Base-by-base conservation (phyloP, 2,329 filamentous ascomycete genomes). In the Trichoderma harzianum region DNA sequence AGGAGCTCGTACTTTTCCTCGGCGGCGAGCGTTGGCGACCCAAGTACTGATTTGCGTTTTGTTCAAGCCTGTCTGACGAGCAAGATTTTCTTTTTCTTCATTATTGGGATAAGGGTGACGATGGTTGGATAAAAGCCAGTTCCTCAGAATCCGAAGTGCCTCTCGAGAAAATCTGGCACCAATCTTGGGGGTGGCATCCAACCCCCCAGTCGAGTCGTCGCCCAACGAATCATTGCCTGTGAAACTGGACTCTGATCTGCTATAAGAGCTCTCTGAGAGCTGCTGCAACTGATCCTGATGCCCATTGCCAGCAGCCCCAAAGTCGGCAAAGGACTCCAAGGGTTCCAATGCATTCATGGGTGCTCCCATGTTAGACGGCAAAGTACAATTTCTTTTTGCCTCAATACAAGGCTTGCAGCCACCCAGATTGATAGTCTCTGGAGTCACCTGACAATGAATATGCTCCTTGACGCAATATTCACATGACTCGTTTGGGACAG, bases 41-140 rank as follows among this genome's bases (percentile, higher is more conserved):
- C 94, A 97, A 78, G 96, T 97, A 6, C 90, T 89, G 72, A 97
- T 93, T 78, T 97, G 94, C 7, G 87, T 91, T 75, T 91, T 88
- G 78, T 88, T 93, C 21, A 97, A 85, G 2, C 93, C 92, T 0
- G 94, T 97, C 75, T 91, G 87, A 60, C 87, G 84, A 78, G 92
- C 90, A 14, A 97, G 84, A 55, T 88, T 85, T 71, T 93, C 91
- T 77, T 94, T 95, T 77, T 97, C 92, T 63, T 92, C 89, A 47
- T 96, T 93, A 14, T 88, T 93, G 7, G 94, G 93, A 78, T 97
- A 97, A 0, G 94, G 94, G 75, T 95, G 92, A 57, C 90, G 86
- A 73, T 86, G 87, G 78, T 97, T 93, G 10, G 88, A 88, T 0
- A 90, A 86, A 18, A 97, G 86, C 94, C 94, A 97, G 76, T 90